phyloP scores from a whole-genome alignment of 257 asterid genomes.

The Cynanchum wilfordii region DNA sequence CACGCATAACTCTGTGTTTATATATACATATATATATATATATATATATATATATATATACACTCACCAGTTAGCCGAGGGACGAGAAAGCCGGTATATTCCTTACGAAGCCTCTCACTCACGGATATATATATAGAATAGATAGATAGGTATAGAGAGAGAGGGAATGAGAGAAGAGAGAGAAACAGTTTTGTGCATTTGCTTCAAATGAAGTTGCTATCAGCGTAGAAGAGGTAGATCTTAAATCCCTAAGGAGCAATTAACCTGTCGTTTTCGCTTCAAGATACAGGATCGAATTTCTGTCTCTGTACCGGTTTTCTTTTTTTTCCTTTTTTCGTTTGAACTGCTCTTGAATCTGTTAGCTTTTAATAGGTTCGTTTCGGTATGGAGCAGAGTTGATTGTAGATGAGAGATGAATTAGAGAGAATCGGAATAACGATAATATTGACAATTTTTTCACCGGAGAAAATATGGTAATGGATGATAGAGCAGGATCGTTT shows the following conservation, averaged over 20 bases:
- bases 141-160: no score
- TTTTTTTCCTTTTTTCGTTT: no score
- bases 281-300: slow-evolving; percentile 3
- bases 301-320: background rate
- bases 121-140: background rate
- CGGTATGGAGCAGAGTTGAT: slow-evolving; percentile 1
- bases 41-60: background rate
- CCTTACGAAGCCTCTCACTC: background rate
- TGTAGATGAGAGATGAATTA: background rate
- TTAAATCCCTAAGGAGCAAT: slow-evolving; percentile 5
- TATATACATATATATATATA: no score
- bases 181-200: slow-evolving; percentile 5
- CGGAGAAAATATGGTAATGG: slow-evolving; percentile 41
- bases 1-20: background rate
- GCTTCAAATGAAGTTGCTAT: slow-evolving; percentile 6
- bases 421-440: slow-evolving; percentile 6
- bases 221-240: slow-evolving; percentile 13
- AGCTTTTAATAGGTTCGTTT: background rate
- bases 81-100: background rate
- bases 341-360: background rate
- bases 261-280: background rate
- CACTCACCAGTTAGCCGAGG: slow-evolving; percentile 10
- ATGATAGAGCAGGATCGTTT: slow-evolving; percentile 88
- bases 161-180: background rate
- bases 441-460: background rate